These are phyloP conservation scores for Coemansia sp. DNA, from an alignment of 192 early-diverging fungal species.

Conservation along the genomic window DNA sequence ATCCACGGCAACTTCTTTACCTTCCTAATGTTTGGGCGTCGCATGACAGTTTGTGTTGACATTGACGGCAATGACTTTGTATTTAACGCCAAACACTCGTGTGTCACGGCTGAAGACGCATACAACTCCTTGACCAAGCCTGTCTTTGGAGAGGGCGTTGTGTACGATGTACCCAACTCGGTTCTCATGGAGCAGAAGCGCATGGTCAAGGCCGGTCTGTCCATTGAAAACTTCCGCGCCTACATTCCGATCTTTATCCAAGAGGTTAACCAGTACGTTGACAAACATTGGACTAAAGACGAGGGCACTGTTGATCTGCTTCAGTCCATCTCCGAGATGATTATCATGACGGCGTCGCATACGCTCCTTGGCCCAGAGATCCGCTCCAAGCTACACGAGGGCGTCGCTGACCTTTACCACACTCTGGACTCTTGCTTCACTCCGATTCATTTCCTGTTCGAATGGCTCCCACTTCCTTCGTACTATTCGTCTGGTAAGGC, in stretches of 20 bases:
- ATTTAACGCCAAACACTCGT: constrained; percentile 87
- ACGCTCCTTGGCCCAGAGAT: constrained; percentile 96
- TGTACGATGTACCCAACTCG: constrained; percentile 92
- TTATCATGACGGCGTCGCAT: constrained; percentile 92
- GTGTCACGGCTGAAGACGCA: constrained; percentile 89
- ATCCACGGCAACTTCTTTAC: constrained; percentile 91
- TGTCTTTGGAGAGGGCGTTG: constrained; percentile 93
- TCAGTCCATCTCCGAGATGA: constrained; percentile 83
- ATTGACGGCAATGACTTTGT: constrained; percentile 96
- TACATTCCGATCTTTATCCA: constrained; percentile 87
- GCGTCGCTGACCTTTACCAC: constrained; percentile 91
- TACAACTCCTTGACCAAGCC: constrained; percentile 92
- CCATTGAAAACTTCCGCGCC: constrained; percentile 80
- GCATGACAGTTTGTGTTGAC: constrained; percentile 86
- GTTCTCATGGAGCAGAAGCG: constrained; percentile 99
- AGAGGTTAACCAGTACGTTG: constrained; percentile 81
- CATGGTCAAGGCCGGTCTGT: constrained; percentile 93
- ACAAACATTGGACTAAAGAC: constrained; percentile 62
- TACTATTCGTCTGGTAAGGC: constrained; percentile 88
- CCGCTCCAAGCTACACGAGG: constrained; percentile 75
- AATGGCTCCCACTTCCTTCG: constrained; percentile 86
- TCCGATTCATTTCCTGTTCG: constrained; percentile 94
- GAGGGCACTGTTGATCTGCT: constrained; percentile 70
- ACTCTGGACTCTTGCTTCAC: constrained; percentile 92
- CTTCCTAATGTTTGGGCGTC: constrained; percentile 89